Percentiles rank a stretch among this genome's conserved stretches.
These are phyloP conservation scores for Kalanchoe fedtschenkoi DNA, from an alignment of 164 flowering plant species.

Conservation along the genomic window DNA sequence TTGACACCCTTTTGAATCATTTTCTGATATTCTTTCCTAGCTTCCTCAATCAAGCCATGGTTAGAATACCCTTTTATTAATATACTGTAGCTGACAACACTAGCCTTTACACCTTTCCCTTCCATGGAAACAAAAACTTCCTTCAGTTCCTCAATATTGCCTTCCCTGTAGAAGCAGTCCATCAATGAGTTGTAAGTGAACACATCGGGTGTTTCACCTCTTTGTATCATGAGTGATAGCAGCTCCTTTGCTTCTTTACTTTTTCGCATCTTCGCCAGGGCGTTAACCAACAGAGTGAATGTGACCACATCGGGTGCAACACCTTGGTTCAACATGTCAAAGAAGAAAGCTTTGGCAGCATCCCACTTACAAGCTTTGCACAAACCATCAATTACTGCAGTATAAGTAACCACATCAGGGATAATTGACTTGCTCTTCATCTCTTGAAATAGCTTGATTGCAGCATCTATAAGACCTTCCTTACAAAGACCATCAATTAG, in stretches of 20 bases:
- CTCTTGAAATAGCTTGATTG: conserved; percentile 21
- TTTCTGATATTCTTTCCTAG: conserved; percentile 19
- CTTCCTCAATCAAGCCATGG: conserved; percentile 21
- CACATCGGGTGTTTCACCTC: conserved; percentile 22
- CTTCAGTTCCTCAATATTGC: background rate
- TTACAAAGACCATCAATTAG: conserved; percentile 38
- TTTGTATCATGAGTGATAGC: conserved; percentile 27
- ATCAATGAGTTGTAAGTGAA: conserved; percentile 28
- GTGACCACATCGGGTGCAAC: conserved; percentile 25
- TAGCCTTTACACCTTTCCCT: background rate
- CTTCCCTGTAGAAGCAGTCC: conserved; percentile 16
- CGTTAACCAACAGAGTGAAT: conserved; percentile 26
- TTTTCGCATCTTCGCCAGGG: conserved; percentile 28
- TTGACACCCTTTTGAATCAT: too few species aligned
- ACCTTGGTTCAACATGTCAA: conserved; percentile 27
- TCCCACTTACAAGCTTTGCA: conserved; percentile 16
- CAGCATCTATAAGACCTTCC: conserved; percentile 26
- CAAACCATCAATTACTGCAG: conserved; percentile 26
- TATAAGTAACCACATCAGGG: conserved; percentile 32
- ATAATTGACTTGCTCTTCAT: conserved; percentile 25
- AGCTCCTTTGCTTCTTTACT: conserved; percentile 24
- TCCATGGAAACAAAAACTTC: background rate
- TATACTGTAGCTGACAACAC: background rate
- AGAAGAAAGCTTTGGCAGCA: conserved; percentile 24
- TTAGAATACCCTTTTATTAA: conserved; percentile 7